Evolutionary conservation across 2,329 filamentous ascomycete genomes (phyloP).

Genomic region (Calonectria honghensis): DNA sequence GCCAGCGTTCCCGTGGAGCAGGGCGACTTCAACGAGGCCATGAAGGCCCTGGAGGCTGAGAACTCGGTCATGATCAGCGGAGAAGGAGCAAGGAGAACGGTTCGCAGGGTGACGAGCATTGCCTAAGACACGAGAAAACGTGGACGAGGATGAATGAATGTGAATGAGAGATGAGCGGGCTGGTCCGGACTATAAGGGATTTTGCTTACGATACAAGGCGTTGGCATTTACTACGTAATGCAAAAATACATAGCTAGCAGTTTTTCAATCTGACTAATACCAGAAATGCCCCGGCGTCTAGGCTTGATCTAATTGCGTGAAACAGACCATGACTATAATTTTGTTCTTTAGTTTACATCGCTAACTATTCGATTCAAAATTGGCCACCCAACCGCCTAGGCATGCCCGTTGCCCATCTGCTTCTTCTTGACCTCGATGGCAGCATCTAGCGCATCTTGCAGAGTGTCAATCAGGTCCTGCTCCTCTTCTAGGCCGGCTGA

Average conservation of each 20-base stretch:
- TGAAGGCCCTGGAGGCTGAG: constrained; percentile 88
- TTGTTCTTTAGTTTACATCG: not conserved
- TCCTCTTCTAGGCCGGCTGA: constrained; percentile 68
- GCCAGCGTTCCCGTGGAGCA: constrained; percentile 83
- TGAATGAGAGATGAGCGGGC: constrained; percentile 51
- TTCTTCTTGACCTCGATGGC: constrained; percentile 47
- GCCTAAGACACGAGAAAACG: constrained; percentile 36
- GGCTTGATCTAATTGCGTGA: not conserved
- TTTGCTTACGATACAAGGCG: constrained; percentile 49
- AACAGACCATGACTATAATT: too few relatives aligned
- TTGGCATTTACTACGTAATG: constrained; percentile 48
- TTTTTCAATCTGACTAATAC: constrained; percentile 44
- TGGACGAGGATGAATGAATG: constrained; percentile 41
- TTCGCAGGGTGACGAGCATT: constrained; percentile 80
- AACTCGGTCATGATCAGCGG: constrained; percentile 87
- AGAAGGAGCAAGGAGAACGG: constrained; percentile 87
- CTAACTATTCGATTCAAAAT: not conserved
- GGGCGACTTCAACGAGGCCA: constrained; percentile 87
- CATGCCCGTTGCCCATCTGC: not conserved
- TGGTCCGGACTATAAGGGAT: constrained; percentile 39
- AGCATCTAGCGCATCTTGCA: constrained; percentile 58
- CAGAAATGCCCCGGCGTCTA: not conserved
- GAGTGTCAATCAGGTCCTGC: constrained; percentile 64
- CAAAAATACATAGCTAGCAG: constrained; percentile 39
- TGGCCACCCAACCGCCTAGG: not conserved